phyloP scores from a whole-genome alignment of 1,284 basidiomycete genomes.

The Boletus sp. region DNA sequence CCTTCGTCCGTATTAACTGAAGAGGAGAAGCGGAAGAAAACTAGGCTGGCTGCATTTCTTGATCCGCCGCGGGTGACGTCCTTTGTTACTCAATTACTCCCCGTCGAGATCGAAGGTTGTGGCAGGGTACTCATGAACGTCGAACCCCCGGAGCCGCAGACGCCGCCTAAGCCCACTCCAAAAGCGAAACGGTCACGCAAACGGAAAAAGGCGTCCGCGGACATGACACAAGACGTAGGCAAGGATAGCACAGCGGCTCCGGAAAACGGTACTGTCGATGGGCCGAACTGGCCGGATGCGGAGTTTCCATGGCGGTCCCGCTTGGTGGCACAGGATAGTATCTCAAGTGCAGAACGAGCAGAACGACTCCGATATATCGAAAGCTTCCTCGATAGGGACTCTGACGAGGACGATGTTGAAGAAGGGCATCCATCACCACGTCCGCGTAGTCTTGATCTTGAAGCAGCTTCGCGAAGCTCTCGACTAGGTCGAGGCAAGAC shows the following conservation, averaged over 20 bases:
- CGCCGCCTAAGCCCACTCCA: conserved; percentile 26
- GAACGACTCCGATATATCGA: conserved; percentile 42
- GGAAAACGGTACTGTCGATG: conserved; percentile 25
- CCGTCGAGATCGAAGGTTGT: conserved; percentile 60
- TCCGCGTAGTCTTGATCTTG: conserved; percentile 16
- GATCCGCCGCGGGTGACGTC: conserved; percentile 23
- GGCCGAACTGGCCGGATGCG: conserved; percentile 70
- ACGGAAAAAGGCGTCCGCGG: conserved; percentile 29
- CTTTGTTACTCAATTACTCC: conserved; percentile 38
- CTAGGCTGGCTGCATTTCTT: conserved; percentile 59
- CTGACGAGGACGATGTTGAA: conserved; percentile 35
- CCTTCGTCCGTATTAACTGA: conserved; percentile 43
- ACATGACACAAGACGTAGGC: conserved; percentile 20
- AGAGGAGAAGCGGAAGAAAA: conserved; percentile 59
- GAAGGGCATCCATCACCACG: conserved; percentile 12
- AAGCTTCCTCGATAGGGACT: conserved; percentile 35
- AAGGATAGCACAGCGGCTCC: conserved; percentile 6
- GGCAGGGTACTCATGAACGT: conserved; percentile 63
- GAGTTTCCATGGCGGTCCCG: conserved; percentile 72
- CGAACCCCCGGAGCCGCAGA: conserved; percentile 33
- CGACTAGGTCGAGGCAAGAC: conserved; percentile 55
- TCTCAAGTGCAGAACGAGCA: conserved; percentile 49
- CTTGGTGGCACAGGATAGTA: conserved; percentile 48
- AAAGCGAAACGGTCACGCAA: conserved; percentile 35
- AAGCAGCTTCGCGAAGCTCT: conserved; percentile 28